These are phyloP conservation scores for Filosporella fistucella DNA, from an alignment of 495 filamentous ascomycete genomes.

Conservation along the genomic window DNA sequence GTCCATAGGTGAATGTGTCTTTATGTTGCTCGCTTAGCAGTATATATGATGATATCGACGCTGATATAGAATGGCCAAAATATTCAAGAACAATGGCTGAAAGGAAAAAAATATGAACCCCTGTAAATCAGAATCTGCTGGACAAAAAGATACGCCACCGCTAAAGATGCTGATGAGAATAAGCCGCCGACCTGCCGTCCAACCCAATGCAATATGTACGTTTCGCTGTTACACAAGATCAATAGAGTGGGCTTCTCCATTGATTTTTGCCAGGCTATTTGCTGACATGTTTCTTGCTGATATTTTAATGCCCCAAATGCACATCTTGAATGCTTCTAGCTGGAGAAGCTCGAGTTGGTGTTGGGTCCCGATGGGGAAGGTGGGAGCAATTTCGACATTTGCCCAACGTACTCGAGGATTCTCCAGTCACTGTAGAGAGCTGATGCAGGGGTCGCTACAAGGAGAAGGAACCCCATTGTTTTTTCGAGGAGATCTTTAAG, in stretches of 20 bases:
- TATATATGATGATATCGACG: constrained; percentile 7
- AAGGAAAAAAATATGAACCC: background rate
- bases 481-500: constrained; percentile 50
- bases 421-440: constrained; percentile 61
- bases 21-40: background rate
- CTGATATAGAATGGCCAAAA: background rate
- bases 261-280: no score
- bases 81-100: background rate
- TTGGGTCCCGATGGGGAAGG: constrained; percentile 13
- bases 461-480: constrained; percentile 67
- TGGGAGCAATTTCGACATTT: constrained; percentile 26
- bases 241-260: background rate
- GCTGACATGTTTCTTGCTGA: no score
- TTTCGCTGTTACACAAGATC: constrained; percentile 14
- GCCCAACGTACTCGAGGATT: constrained; percentile 54
- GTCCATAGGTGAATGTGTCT: constrained; percentile 7
- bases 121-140: background rate
- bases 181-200: constrained; percentile 11
- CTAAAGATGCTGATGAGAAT: constrained; percentile 21
- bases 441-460: constrained; percentile 59
- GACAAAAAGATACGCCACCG: constrained; percentile 15
- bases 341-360: constrained; percentile 48
- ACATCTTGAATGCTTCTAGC: no score
- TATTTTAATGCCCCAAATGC: no score
- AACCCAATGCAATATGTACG: constrained; percentile 21